Percentiles rank a stretch among this genome's conserved stretches.
Conservation (phyloP, 2,329 filamentous ascomycete genomes). For the Chalara sp. region DNA sequence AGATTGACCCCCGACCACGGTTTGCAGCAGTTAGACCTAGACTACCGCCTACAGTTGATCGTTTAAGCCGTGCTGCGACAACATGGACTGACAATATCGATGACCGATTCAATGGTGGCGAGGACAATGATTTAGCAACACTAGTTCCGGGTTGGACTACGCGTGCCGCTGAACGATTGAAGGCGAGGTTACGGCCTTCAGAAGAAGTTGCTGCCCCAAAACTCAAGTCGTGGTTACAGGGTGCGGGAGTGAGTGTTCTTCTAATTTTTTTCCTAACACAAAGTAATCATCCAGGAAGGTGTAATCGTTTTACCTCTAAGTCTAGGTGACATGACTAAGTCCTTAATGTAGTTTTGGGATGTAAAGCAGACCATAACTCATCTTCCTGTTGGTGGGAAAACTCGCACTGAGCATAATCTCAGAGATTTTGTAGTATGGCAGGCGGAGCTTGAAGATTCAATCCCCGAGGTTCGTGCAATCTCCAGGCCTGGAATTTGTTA, state of each 20-base stretch:
- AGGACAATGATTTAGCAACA: constrained; percentile 19
- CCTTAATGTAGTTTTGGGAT: constrained; percentile 17
- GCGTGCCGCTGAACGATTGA: constrained; percentile 19
- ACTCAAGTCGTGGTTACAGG: constrained; percentile 24
- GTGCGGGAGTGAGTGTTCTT: constrained; percentile 12
- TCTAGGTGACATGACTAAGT: too few species aligned
- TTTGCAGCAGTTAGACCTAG: not conserved
- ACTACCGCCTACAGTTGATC: constrained; percentile 3
- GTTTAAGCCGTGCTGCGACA: constrained; percentile 14
- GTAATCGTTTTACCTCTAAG: too few species aligned
- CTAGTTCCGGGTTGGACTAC: constrained; percentile 20
- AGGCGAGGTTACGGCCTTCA: constrained; percentile 18
- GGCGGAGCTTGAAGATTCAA: constrained; percentile 14
- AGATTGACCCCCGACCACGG: constrained; percentile 24
- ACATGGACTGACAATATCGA: constrained; percentile 21
- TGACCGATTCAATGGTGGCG: constrained; percentile 18
- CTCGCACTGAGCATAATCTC: constrained; percentile 12
- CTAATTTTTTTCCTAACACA: too few species aligned
- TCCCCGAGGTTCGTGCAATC: constrained; percentile 15
- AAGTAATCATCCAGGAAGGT: too few species aligned
- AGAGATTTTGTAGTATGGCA: constrained; percentile 17
- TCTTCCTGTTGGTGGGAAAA: constrained; percentile 19
- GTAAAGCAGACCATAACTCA: constrained; percentile 21
- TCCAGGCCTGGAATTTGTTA: not conserved
- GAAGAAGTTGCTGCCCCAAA: constrained; percentile 23